Evolutionary conservation across 2,329 filamentous ascomycete species (phyloP), one percentile per base, ranked within the genome.

Genomic region (Colletotrichum simmondsii): DNA sequence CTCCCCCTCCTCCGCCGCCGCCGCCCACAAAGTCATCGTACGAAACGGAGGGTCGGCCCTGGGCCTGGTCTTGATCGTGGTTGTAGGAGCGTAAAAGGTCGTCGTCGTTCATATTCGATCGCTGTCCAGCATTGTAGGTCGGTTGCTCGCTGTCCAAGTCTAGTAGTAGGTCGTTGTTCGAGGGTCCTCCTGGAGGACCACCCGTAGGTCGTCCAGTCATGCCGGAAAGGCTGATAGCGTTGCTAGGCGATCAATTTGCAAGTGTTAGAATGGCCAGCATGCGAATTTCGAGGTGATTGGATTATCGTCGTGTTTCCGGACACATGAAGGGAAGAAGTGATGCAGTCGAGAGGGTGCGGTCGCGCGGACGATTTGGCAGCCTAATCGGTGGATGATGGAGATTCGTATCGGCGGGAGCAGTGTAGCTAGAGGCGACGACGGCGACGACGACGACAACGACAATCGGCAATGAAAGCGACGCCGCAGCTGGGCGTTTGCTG

Each of bases 1-100:
- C 68, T 52, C 58, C 69, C 37, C 54, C 37, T 70, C 30, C 69
- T 53, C 69, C 68, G 74, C 86, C 87, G 75, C 86, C 85, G 62
- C 87, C 91, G 75, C 96, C 96, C 75, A 98, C 92, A 81, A 98
- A 98, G 78, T 97, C 93, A 87, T 98, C 96, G 84, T 98, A 98
- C 71, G 95, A 97, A 65, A 96, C 92, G 30, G 95, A 98, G 65
- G 95, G 94, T 76, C 96, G 93, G 70, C 91, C 84, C 74, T 90
- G 89, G 59, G 88, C 85, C 5, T 73, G 69, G 76, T 94, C 90
- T 75, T 91, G 87, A 78, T 94, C 88, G 79, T 93, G 91, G 79
- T 93, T 90, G 84, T 94, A 95, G 76, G 91, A 91, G 80, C 91
- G 90, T 79, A 96, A 85, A 60, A 97, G 87, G 76, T 95, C 92